Evolutionary conservation across 2,329 filamentous ascomycete genomes (phyloP).

Genomic region (Penicillium psychrosexuale): DNA sequence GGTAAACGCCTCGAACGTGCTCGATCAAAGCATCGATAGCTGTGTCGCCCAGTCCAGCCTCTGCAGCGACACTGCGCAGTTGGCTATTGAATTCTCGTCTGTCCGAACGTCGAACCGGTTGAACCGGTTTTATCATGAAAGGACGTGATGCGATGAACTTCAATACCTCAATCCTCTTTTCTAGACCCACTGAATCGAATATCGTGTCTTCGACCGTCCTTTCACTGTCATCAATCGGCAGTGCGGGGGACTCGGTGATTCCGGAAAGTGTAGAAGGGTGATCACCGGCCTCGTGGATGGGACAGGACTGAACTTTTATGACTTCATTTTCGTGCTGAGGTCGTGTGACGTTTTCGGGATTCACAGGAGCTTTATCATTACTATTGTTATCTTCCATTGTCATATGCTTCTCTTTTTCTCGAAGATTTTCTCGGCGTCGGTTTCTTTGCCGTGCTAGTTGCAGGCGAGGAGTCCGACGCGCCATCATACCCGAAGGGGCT

Average conservation of each 20-base stretch:
- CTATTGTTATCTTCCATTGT: background rate
- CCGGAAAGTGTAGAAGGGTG: background rate
- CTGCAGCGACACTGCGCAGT: conserved; percentile 15
- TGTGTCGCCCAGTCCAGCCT: conserved; percentile 16
- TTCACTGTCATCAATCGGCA: background rate
- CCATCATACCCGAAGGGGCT: background rate
- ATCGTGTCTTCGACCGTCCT: background rate
- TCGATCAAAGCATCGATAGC: conserved; percentile 14
- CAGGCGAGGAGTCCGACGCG: background rate
- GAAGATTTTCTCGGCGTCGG: background rate
- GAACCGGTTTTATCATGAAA: background rate
- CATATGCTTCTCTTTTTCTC: background rate
- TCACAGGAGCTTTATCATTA: background rate
- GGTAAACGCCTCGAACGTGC: conserved; percentile 25
- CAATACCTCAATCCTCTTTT: background rate
- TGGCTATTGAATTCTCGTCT: conserved; percentile 16
- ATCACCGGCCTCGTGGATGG: background rate
- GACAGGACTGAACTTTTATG: background rate
- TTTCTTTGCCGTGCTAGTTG: background rate
- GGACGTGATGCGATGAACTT: background rate
- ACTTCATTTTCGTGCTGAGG: background rate
- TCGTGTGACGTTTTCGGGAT: background rate
- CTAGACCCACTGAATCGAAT: background rate
- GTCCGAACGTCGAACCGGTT: background rate
- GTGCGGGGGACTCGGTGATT: background rate